A percentile compares a stretch with the other conserved stretches of the same genome.
phyloP scores from a whole-genome alignment of 371 early-diverging fungal genomes.

The Quaeritorhiza haematococci region DNA sequence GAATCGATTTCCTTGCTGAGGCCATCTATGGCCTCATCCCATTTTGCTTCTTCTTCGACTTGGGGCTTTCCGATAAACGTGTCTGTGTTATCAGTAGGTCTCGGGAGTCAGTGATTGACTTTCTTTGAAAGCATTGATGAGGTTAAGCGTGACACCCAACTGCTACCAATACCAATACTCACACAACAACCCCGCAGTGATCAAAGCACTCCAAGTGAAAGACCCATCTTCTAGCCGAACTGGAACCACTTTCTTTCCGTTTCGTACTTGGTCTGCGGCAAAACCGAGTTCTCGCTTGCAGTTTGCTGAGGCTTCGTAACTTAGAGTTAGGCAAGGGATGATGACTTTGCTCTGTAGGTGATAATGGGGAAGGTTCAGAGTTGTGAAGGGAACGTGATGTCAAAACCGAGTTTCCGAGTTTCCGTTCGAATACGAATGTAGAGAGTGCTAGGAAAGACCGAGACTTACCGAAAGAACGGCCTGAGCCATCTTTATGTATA shows the following conservation, averaged over 20 bases:
- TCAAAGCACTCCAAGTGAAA: constrained; percentile 31
- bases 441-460: no score
- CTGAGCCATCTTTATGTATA: constrained; percentile 27
- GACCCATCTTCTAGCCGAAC: constrained; percentile 23
- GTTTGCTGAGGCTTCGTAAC: constrained; percentile 26
- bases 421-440: no score
- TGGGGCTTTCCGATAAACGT: neutral
- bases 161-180: neutral
- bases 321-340: constrained; percentile 19
- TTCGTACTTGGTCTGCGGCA: constrained; percentile 25
- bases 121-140: neutral
- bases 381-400: no score
- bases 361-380: no score
- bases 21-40: constrained; percentile 21
- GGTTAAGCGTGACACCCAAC: no score
- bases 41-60: neutral
- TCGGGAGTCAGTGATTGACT: neutral
- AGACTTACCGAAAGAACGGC: no score
- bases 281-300: constrained; percentile 31
- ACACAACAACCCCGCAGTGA: constrained; percentile 29
- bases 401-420: no score
- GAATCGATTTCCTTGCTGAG: constrained; percentile 16
- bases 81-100: no score
- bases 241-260: constrained; percentile 28
- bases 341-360: constrained; percentile 18